Base-by-base conservation (phyloP, 495 filamentous ascomycete species). In the Jackrogersella minutella region DNA sequence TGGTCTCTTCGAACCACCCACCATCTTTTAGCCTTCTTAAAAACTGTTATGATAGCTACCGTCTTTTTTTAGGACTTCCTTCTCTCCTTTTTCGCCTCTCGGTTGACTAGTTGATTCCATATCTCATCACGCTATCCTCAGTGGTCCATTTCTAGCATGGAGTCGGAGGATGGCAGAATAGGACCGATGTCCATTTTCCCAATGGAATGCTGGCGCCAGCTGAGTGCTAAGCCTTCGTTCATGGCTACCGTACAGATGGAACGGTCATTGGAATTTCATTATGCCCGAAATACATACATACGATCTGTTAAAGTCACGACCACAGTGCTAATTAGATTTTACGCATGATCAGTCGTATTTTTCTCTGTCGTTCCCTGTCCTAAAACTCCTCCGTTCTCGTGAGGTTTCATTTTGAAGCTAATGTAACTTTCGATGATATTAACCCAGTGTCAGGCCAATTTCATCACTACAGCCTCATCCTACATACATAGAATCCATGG, bases 151-250 rank as follows among this genome's bases (percentile, higher is more conserved):
- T 19, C 14, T 44, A 52, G 9, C 40, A 40, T 33, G 51, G 3
- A 50, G 50, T 43, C 33, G 26, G 37, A 17, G 24, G 16, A 36
- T 39, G 16, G 40, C 10, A 14, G 11, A 63, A 51, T 70, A 63
- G 59, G 57, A 21, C 51, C 52, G 67, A 65, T 47, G 37, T 33
- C 37, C 43, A 47, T 51, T 40, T n/a, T 51, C 14, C 37, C 52
- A 31, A 31, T n/a, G 36, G 11, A 30, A 26, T 64, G 70, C 55
- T 70, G 70, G 70, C 70, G 70, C 67, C 70, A 73, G 67, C 70
- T 33, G 13, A 31, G 28, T 49, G 58, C 49, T 68, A 19, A 68
- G 64, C 58, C 47, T 50, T 62, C 39, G 17, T 2, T 40, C 19
- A 28, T 17, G 41, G 19, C 19, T 16, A 17, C 31, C 30, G 30